Percentiles rank a stretch among this genome's conserved stretches.
Conservation (phyloP, 2,329 filamentous ascomycete species). For the Colletotrichum camelliae region DNA sequence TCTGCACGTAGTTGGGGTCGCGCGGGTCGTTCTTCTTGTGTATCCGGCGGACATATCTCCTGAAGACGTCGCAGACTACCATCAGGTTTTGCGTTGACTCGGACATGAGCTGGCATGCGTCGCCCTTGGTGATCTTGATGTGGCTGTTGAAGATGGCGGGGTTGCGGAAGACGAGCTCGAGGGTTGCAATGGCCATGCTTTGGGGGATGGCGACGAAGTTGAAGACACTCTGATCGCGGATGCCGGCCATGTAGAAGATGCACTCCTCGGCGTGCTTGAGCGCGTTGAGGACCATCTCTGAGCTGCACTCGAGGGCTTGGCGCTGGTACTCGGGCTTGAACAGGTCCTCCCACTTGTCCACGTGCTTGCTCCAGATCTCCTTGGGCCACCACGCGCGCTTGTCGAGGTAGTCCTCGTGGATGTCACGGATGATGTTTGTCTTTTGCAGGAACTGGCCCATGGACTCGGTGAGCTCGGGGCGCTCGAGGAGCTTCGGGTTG, state of each 20-base stretch:
- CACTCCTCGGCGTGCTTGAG: conserved; percentile 89
- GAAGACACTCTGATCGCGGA: conserved; percentile 96
- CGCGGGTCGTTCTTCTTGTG: conserved; percentile 92
- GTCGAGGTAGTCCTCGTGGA: conserved; percentile 88
- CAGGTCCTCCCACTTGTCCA: conserved; percentile 86
- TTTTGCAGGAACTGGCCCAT: conserved; percentile 99
- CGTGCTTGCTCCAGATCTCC: conserved; percentile 97
- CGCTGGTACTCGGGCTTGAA: conserved; percentile 82
- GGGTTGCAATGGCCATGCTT: conserved; percentile 94
- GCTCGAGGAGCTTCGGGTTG: conserved; percentile 81
- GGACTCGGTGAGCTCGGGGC: conserved; percentile 83
- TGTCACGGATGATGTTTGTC: conserved; percentile 97
- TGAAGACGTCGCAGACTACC: conserved; percentile 83
- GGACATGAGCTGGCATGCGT: conserved; percentile 90
- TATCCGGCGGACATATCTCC: conserved; percentile 78
- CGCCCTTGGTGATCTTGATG: conserved; percentile 95
- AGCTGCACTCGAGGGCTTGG: conserved; percentile 82
- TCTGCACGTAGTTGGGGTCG: conserved; percentile 90
- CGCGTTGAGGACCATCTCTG: conserved; percentile 93
- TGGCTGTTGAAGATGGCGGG: conserved; percentile 84
- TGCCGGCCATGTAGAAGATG: conserved; percentile 95
- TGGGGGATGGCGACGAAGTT: conserved; percentile 99
- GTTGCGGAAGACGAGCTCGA: conserved; percentile 93
- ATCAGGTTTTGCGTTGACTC: conserved; percentile 90
- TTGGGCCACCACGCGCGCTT: conserved; percentile 92